A percentile compares a stretch with the other conserved stretches of the same genome.
Evolutionary conservation across 202 grass and related monocot genomes (phyloP).

Genomic region (Carex arenaria): DNA sequence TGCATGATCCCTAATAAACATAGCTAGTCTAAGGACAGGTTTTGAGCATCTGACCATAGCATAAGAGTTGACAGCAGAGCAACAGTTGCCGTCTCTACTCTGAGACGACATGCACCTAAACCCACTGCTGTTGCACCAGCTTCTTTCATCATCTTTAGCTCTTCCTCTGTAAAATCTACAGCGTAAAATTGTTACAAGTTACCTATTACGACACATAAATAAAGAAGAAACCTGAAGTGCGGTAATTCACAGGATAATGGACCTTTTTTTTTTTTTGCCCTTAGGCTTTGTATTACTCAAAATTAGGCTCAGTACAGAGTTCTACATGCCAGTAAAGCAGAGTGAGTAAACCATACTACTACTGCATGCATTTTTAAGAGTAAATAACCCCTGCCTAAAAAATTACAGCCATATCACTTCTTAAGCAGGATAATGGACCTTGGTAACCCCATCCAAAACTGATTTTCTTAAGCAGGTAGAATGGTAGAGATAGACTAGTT

Average conservation of each 20-base stretch:
- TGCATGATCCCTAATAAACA: background rate
- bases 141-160: conserved; percentile 50
- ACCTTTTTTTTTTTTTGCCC: too few species aligned
- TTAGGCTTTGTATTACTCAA: too few species aligned
- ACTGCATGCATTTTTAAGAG: too few species aligned
- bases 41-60: conserved; percentile 80
- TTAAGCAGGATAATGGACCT: background rate
- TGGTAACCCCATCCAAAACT: background rate
- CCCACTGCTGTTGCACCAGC: conserved; percentile 55
- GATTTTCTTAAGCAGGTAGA: background rate
- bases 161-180: conserved; percentile 85
- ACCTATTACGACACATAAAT: background rate
- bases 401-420: too few species aligned
- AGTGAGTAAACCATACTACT: too few species aligned
- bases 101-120: conserved; percentile 66
- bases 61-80: conserved; percentile 67
- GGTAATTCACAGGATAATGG: background rate
- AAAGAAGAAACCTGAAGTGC: background rate
- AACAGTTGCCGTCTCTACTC: conserved; percentile 83
- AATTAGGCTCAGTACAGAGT: too few species aligned
- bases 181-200: background rate
- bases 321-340: too few species aligned
- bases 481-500: background rate
- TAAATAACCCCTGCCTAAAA: too few species aligned
- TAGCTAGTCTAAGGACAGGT: background rate